Evolutionary conservation across 345 rosid genomes (phyloP), one percentile per base, ranked within the genome.

Genomic region (Aquilaria sinensis): DNA sequence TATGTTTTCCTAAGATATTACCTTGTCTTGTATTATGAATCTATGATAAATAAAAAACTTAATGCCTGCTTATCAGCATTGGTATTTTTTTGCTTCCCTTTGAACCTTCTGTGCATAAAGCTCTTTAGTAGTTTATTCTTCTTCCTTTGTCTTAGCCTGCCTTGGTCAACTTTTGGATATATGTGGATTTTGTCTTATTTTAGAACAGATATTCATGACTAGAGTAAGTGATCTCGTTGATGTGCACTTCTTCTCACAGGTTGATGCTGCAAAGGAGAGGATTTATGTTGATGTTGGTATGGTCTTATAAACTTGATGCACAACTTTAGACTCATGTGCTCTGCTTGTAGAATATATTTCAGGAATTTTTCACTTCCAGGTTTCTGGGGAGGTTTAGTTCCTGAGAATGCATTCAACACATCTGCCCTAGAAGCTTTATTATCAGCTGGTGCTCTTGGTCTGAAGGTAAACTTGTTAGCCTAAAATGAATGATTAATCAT

Each of bases 331-430:
- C 12, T 29, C 3, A 14, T 37, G 5, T 37, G 43, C 43, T 37
- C 43, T 37, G 43, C 7, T 37, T 37, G 5, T 37, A 37, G 43
- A 37, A 1, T 4, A 7, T 3, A n/a, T 56, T 55, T 15, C 32
- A 47, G 51, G 65, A 67, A 10, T 46, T 5, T 37, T 32, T 31
- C 57, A 29, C 62, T 48, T 75, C 56, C 76, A 90, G 99, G 99
- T 57, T 94, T 94, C 53, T 94, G 99, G 99, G 99, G 99, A 67
- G 97, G 99, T 67, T 76, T 90, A 55, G 97, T 88, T 61, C 97
- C 99, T 64, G 97, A 76, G 41, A 94, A 94, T 78, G 99, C 99
- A 63, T 84, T 76, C 29, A 83, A 90, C 62, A 74, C 84, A 72
- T 82, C 71, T 65, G 78, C 81, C 51, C 79, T 94, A 29, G 79